These are phyloP conservation scores for Leptodontidium sp. DNA, from an alignment of 2,329 filamentous ascomycete genomes.

Conservation along the genomic window DNA sequence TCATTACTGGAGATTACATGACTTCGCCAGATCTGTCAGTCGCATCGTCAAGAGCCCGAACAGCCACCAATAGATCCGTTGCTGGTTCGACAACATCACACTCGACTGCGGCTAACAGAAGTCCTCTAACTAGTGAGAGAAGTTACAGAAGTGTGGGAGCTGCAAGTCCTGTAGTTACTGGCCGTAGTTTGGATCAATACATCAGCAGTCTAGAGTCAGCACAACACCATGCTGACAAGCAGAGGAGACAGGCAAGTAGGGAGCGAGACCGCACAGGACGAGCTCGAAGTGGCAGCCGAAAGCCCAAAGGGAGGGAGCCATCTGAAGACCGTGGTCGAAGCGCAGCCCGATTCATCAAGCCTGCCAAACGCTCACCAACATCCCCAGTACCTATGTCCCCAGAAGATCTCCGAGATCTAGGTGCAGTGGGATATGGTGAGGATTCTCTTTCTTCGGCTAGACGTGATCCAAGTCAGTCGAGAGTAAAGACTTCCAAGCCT, in stretches of 20 bases:
- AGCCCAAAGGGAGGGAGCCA: slow-evolving; percentile 61
- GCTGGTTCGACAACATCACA: slow-evolving; percentile 62
- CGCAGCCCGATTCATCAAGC: slow-evolving; percentile 72
- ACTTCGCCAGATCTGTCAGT: slow-evolving; percentile 65
- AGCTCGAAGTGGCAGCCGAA: slow-evolving; percentile 58
- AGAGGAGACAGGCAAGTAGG: slow-evolving; percentile 59
- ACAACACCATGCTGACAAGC: slow-evolving; percentile 65
- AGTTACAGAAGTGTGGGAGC: slow-evolving; percentile 54
- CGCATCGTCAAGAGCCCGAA: slow-evolving; percentile 61
- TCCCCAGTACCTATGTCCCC: slow-evolving; percentile 96
- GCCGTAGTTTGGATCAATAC: slow-evolving; percentile 79
- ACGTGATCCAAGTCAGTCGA: slow-evolving; percentile 41
- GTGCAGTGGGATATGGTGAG: slow-evolving; percentile 48
- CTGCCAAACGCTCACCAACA: slow-evolving; percentile 85
- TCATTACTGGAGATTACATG: slow-evolving; percentile 58
- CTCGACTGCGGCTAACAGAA: slow-evolving; percentile 59
- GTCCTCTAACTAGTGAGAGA: slow-evolving; percentile 51
- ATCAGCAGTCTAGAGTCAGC: slow-evolving; percentile 87
- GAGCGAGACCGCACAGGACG: slow-evolving; percentile 53
- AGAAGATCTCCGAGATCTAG: slow-evolving; percentile 76
- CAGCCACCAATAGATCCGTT: slow-evolving; percentile 55
- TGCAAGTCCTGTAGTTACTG: slow-evolving; percentile 64
- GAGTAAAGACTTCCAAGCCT: slow-evolving; percentile 47
- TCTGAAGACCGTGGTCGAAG: slow-evolving; percentile 77
- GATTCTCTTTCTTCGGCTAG: slow-evolving; percentile 43